phyloP scores from a whole-genome alignment of 768 basidiomycete species.

The Lactifluus volemus region DNA sequence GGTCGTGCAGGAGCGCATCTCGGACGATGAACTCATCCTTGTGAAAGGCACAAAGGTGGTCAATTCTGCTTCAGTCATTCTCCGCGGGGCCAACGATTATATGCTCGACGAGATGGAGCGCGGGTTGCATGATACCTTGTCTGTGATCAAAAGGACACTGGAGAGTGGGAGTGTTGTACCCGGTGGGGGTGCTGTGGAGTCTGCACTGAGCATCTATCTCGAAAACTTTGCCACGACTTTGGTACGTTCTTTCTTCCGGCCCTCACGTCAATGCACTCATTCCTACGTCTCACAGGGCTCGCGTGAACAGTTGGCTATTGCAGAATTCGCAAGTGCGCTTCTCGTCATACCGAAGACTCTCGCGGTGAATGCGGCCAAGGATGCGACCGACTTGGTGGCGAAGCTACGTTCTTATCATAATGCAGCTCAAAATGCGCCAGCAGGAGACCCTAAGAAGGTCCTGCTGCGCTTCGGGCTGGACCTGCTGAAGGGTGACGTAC shows the following conservation, averaged over 20 bases:
- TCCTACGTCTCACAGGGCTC: slow-evolving; percentile 58
- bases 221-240: slow-evolving; percentile 98
- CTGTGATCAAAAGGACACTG: slow-evolving; percentile 91
- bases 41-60: slow-evolving; percentile 98
- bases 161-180: slow-evolving; percentile 96
- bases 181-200: slow-evolving; percentile 96
- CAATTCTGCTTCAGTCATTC: slow-evolving; percentile 83
- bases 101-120: slow-evolving; percentile 99
- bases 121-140: slow-evolving; percentile 88
- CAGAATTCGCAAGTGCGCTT: slow-evolving; percentile 92
- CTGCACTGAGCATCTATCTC: slow-evolving; percentile 91
- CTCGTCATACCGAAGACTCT: slow-evolving; percentile 95
- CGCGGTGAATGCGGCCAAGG: slow-evolving; percentile 96
- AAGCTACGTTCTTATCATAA: slow-evolving; percentile 97
- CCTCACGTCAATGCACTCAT: not conserved
- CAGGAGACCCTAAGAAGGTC: slow-evolving; percentile 84
- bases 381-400: slow-evolving; percentile 94
- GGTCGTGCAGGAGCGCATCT: slow-evolving; percentile 92
- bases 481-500: slow-evolving; percentile 86
- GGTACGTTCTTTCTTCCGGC: slow-evolving; percentile 39
- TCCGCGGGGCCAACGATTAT: slow-evolving; percentile 97
- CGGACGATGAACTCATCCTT: slow-evolving; percentile 96
- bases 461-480: slow-evolving; percentile 92
- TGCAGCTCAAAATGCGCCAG: slow-evolving; percentile 87
- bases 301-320: slow-evolving; percentile 95